A percentile compares a stretch with the other conserved stretches of the same genome.
Evolutionary conservation across 2,329 filamentous ascomycete species (phyloP).

Genomic region (Blastomyces parvus): DNA sequence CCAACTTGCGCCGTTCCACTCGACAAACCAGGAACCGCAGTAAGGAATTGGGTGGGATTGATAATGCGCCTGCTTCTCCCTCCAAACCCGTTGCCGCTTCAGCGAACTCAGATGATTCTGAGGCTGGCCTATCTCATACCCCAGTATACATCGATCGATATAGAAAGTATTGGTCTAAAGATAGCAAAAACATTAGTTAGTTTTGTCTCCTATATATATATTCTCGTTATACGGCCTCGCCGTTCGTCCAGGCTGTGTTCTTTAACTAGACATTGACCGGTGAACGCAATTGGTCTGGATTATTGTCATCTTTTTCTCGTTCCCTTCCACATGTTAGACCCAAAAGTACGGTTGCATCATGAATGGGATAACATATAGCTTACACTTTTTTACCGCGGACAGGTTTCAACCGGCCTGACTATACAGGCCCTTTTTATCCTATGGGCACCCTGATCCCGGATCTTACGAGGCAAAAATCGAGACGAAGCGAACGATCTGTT

Average conservation of each 20-base stretch:
- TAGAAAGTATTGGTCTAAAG: neutral
- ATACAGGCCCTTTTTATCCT: no score
- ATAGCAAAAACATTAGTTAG: conserved; percentile 4
- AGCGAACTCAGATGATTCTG: neutral
- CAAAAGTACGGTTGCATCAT: neutral
- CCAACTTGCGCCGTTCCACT: neutral
- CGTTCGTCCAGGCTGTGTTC: neutral
- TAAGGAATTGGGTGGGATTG: neutral
- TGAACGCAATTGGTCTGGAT: neutral
- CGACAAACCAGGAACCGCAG: conserved; percentile 7
- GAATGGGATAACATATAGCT: neutral
- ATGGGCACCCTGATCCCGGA: neutral
- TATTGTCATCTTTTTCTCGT: neutral
- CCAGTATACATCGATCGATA: neutral
- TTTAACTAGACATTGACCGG: neutral
- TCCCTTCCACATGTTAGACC: neutral
- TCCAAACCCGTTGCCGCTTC: neutral
- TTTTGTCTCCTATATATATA: neutral
- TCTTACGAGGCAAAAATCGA: conserved; percentile 6
- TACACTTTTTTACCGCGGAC: neutral
- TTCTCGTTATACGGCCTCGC: neutral
- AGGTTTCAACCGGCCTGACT: no score
- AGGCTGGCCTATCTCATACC: no score
- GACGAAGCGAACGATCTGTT: conserved; percentile 10
- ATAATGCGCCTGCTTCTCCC: neutral